Evolutionary conservation across 192 early-diverging fungal species (phyloP), one percentile per base, ranked within the genome.

Genomic region (Dissophora ornata): DNA sequence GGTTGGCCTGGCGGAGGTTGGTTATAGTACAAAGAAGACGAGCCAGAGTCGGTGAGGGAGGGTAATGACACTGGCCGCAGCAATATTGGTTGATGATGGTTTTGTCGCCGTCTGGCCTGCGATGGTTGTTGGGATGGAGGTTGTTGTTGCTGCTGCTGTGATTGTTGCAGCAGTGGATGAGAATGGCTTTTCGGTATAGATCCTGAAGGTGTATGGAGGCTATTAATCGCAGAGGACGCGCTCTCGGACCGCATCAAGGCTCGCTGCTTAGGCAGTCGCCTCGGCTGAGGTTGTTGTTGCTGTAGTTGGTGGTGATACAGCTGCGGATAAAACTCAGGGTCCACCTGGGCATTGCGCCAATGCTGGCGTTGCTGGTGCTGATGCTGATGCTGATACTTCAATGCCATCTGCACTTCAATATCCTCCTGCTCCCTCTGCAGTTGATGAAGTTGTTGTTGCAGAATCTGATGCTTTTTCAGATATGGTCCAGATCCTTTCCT

Each of bases 381-480:
- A 2, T 32, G 22, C 19, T 22, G 19, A 21, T 41, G 45, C 13
- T 57, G 57, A 25, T 33, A 62, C 36, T 47, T 61, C 15, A 47
- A 10, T 7, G 41, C 32, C 44, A 49, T 19, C 30, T 65, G 54
- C 4, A 57, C 7, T 21, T 65, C 62, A n/a, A 60, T 50, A 28
- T 74, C 61, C 19, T 71, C 62, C 6, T 74, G 70, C 25, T 74
- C 70, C 0, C 70, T 44, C 30, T 74, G 70, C 29, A 74, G 53
- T 19, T 74, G 62, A 13, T 67, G 52, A 4, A 75, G 57, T 41
- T 75, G 71, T 28, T 61, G 62, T 26, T 75, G 71, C 40, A 75
- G 36, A 16, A 75, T 75, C 30, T 75, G 57, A 44, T 75, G 71
- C 57, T 75, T 75, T 18, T 75, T 75, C 42, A 75, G 38, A 47